These are phyloP conservation scores for Phoma sp. DNA, from an alignment of 2,329 filamentous ascomycete species.

Conservation along the genomic window DNA sequence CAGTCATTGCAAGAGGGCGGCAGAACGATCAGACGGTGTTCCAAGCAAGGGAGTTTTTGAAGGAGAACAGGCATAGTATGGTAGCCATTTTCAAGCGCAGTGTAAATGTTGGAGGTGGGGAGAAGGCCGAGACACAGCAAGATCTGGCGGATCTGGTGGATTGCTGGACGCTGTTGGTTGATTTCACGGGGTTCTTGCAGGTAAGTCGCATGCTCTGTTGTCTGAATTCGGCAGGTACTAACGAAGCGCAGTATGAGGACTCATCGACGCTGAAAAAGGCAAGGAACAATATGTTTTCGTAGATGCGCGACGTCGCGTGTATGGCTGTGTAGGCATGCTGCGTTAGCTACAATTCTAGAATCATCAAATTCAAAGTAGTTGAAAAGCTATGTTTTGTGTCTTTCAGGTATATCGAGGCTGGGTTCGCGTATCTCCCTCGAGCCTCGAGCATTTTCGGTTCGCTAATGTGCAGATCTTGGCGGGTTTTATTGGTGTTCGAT, in stretches of 20 bases:
- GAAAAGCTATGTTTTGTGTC: too few relatives aligned
- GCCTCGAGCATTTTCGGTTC: too few relatives aligned
- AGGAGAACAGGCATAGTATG: slow-evolving; percentile 81
- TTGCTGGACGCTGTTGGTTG: slow-evolving; percentile 81
- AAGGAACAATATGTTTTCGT: slow-evolving; percentile 33
- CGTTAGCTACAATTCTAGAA: too few relatives aligned
- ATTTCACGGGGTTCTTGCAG: slow-evolving; percentile 83
- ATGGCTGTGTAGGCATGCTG: not conserved
- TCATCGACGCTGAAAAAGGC: slow-evolving; percentile 31
- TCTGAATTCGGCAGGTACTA: slow-evolving; percentile 2
- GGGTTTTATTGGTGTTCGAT: too few relatives aligned
- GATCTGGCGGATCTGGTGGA: slow-evolving; percentile 80
- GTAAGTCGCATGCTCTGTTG: slow-evolving; percentile 54
- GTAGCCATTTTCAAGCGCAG: slow-evolving; percentile 89
- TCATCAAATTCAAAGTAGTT: too few relatives aligned
- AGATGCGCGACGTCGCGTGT: not conserved
- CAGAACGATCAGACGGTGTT: slow-evolving; percentile 76
- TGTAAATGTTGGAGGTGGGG: slow-evolving; percentile 70
- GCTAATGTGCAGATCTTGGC: too few relatives aligned
- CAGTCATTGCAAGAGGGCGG: slow-evolving; percentile 78
- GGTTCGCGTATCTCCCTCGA: too few relatives aligned
- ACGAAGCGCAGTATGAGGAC: slow-evolving; percentile 35
- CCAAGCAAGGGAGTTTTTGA: slow-evolving; percentile 79
- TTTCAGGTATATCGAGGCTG: too few relatives aligned
- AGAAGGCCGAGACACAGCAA: slow-evolving; percentile 63